Percentiles rank a stretch among this genome's conserved stretches.
phyloP scores from a whole-genome alignment of 2,329 filamentous ascomycete genomes.

The Colletotrichum sp. region DNA sequence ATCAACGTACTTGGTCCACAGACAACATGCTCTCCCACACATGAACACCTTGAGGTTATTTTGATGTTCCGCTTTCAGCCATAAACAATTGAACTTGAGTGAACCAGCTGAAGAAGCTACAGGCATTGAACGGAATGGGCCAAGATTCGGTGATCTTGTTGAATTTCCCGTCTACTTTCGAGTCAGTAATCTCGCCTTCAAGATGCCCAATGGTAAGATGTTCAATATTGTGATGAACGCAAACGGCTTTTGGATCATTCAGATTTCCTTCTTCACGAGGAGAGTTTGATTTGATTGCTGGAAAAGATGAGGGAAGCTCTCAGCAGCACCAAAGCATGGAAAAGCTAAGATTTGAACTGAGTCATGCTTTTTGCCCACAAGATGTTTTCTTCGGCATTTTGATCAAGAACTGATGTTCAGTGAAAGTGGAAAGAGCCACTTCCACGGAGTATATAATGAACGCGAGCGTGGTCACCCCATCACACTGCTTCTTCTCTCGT shows the following conservation, averaged over 20 bases:
- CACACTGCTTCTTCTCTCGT: background rate
- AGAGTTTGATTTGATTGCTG: background rate
- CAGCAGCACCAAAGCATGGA: background rate
- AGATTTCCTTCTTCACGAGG: background rate
- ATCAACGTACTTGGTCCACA: background rate
- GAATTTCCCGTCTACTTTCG: background rate
- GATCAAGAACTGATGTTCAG: accelerated
- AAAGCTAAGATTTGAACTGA: background rate
- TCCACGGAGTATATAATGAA: background rate
- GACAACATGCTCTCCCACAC: background rate
- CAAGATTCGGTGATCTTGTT: background rate
- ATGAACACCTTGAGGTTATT: background rate
- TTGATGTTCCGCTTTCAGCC: background rate
- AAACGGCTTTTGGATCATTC: background rate
- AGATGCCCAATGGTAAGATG: background rate
- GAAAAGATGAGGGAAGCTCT: background rate
- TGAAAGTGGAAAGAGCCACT: background rate
- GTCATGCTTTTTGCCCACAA: background rate
- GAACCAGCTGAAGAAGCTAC: background rate
- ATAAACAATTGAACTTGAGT: background rate
- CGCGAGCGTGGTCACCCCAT: accelerated
- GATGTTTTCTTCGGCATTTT: background rate
- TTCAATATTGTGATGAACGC: background rate
- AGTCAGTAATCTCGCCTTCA: background rate
- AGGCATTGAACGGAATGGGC: background rate